These are phyloP conservation scores for Meredithiella fracta DNA, from an alignment of 2,329 filamentous ascomycete species.

Conservation along the genomic window DNA sequence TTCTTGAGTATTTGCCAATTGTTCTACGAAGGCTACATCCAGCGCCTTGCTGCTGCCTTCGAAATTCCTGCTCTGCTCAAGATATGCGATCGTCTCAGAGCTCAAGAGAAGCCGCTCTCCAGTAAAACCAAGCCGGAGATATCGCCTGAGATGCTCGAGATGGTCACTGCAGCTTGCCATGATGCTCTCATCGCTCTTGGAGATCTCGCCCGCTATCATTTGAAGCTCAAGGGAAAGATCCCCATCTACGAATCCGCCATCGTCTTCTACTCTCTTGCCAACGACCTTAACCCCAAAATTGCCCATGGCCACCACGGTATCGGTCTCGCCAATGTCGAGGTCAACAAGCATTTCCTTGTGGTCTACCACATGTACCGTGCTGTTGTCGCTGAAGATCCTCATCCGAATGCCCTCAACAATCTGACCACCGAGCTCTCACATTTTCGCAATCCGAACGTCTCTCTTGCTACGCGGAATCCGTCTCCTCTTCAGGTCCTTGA, in stretches of 20 bases:
- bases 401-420: constrained; percentile 59
- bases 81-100: constrained; percentile 18
- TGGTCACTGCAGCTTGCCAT: constrained; percentile 60
- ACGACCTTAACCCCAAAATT: constrained; percentile 58
- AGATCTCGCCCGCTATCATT: constrained; percentile 75
- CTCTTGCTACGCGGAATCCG: constrained; percentile 18
- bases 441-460: constrained; percentile 23
- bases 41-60: constrained; percentile 51
- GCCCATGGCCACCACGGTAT: constrained; percentile 81
- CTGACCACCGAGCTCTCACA: constrained; percentile 60
- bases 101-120: constrained; percentile 2
- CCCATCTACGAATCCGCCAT: constrained; percentile 65
- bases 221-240: constrained; percentile 54
- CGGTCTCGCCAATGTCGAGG: constrained; percentile 65
- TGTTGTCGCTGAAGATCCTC: constrained; percentile 55
- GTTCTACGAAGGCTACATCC: constrained; percentile 77
- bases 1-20: constrained; percentile 78
- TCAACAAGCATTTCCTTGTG: constrained; percentile 64
- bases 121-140: constrained; percentile 22
- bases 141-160: constrained; percentile 33
- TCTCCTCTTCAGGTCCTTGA: constrained; percentile 45
- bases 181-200: constrained; percentile 72
- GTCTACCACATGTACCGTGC: constrained; percentile 84
- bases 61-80: constrained; percentile 34
- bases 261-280: constrained; percentile 71